Conservation (phyloP, 345 rosid species). For the Angophora floribunda region DNA sequence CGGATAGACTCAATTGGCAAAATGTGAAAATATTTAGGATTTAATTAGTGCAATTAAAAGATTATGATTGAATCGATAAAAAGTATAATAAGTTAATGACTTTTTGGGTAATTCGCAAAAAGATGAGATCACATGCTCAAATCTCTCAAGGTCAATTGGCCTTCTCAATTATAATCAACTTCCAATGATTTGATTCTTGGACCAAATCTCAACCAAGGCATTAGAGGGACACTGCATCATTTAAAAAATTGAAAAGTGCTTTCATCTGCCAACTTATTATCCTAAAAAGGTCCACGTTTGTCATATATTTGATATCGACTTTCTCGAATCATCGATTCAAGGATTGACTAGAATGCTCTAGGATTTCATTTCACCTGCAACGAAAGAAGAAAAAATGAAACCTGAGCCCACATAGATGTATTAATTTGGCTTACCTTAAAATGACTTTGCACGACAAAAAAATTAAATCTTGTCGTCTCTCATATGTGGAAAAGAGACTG, state of each 20-base stretch:
- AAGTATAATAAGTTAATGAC: rapidly evolving
- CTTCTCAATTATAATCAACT: not conserved
- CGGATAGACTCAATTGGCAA: not conserved
- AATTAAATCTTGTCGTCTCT: not conserved
- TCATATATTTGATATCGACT: not conserved
- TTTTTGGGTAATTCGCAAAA: too few relatives aligned
- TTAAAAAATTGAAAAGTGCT: not conserved
- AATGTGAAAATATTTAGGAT: too few relatives aligned
- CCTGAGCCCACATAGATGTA: not conserved
- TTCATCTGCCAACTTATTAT: not conserved
- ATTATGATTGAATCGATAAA: rapidly evolving
- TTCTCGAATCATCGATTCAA: not conserved
- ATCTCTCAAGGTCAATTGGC: not conserved
- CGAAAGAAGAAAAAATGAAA: not conserved
- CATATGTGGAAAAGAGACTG: not conserved
- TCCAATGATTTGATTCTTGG: not conserved
- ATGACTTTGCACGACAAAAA: not conserved
- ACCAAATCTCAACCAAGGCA: not conserved
- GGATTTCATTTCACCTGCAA: not conserved
- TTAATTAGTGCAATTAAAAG: too few relatives aligned
- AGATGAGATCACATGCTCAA: not conserved
- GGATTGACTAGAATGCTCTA: not conserved
- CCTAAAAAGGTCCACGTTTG: not conserved
- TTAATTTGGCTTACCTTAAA: not conserved
- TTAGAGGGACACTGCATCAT: not conserved